phyloP scores from a whole-genome alignment of 2,329 filamentous ascomycete genomes.

The Arthrinium phaeospermum region DNA sequence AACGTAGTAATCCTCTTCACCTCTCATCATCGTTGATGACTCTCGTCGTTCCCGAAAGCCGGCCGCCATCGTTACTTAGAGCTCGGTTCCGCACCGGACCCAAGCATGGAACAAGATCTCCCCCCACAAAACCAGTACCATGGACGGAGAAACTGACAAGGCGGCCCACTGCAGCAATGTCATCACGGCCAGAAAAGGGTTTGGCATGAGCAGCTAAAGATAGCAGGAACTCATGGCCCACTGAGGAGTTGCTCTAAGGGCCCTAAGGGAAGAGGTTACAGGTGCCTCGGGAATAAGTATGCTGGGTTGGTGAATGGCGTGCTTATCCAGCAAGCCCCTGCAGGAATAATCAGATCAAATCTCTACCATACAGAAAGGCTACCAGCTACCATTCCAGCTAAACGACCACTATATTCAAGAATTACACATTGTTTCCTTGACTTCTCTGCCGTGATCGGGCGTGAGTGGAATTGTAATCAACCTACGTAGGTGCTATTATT shows the following conservation, averaged over 20 bases:
- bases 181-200: neutral
- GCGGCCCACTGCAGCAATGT: neutral
- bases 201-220: neutral
- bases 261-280: neutral
- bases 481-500: too few relatives aligned
- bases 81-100: neutral
- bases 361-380: too few relatives aligned
- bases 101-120: neutral
- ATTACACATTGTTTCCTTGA: too few relatives aligned
- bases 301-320: neutral
- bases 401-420: too few relatives aligned
- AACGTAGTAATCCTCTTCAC: neutral
- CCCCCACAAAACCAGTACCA: slow-evolving; percentile 8
- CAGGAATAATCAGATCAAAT: too few relatives aligned
- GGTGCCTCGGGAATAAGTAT: neutral
- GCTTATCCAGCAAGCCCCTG: neutral
- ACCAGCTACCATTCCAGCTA: too few relatives aligned
- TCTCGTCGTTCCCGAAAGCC: neutral
- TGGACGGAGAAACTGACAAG: neutral
- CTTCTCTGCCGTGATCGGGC: too few relatives aligned
- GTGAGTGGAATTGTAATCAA: too few relatives aligned
- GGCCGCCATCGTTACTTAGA: neutral
- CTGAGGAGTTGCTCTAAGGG: neutral
- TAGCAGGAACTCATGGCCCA: neutral
- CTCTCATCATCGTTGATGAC: neutral